Evolutionary conservation across 345 rosid genomes (phyloP), one percentile per base, ranked within the genome.

Genomic region (Combretum micranthum): DNA sequence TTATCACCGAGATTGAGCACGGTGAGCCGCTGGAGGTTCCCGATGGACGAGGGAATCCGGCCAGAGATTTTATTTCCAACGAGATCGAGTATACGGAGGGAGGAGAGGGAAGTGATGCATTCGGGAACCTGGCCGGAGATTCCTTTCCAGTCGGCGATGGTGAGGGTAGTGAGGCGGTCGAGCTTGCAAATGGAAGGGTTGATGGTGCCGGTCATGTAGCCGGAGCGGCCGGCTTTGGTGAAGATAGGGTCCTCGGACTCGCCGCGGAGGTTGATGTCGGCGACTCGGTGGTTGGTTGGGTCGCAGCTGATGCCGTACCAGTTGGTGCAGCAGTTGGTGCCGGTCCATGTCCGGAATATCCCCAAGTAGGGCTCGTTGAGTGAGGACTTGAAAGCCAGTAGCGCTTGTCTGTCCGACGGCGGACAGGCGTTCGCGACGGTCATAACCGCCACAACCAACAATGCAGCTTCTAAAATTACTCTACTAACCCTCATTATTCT

Each of bases 301-400:
- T 88, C 74, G 60, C 95, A 88, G 80, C 86, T 83, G 63, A 92
- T 57, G 55, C 95, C 96, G 69, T 84, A 84, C 98, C 98, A 92
- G 51, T 25, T 42, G 54, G 68, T 43, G 73, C 95, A 87, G 81
- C 91, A 91, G 64, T 82, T 64, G 13, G 76, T 60, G 59, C 79
- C 83, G 8, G 69, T 61, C 98, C 98, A 92, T 0, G 96, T 61
- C 60, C 70, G 62, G 79, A 92, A 86, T 69, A 88, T 70, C 52
- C 96, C 95, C 20, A 92, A 66, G 70, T 80, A 75, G 1, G 95
- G 85, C 55, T 92, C 98, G 47, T 50, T 71, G 12, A 92, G 74
- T 0, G 88, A 69, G 16, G 90, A 78, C 64, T 78, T 84, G 62
- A 92, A 72, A 18, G 82, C 75, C 18, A 72, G 57, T 17, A 92